Percentiles rank a stretch among this genome's conserved stretches.
These are phyloP conservation scores for Reticulascus tulasneorum DNA, from an alignment of 2,329 filamentous ascomycete genomes.

Conservation along the genomic window DNA sequence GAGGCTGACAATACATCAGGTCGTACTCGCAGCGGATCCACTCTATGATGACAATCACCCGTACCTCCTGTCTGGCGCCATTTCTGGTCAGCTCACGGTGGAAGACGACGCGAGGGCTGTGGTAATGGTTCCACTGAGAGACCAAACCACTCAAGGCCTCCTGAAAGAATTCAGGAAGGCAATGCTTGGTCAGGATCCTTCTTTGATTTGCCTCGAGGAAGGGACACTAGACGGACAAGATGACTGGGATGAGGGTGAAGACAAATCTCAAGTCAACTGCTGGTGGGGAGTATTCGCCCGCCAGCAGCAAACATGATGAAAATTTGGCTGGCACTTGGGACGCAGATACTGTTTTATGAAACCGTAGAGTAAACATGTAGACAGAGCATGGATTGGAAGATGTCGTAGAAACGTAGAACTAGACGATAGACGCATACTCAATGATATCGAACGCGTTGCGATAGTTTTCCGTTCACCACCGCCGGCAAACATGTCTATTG, in stretches of 20 bases:
- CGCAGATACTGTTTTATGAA: too few relatives aligned
- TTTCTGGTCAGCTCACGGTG: constrained; percentile 62
- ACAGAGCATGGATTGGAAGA: too few relatives aligned
- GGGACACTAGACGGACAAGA: constrained; percentile 64
- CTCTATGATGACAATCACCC: constrained; percentile 86
- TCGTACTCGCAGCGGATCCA: constrained; percentile 81
- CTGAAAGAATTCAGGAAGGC: constrained; percentile 56
- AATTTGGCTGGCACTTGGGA: too few relatives aligned
- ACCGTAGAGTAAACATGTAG: too few relatives aligned
- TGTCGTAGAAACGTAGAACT: too few relatives aligned
- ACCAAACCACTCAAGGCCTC: constrained; percentile 61
- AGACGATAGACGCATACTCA: too few relatives aligned
- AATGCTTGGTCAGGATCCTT: constrained; percentile 49
- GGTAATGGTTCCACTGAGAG: constrained; percentile 76
- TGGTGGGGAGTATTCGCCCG: constrained; percentile 63
- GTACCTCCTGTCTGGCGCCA: constrained; percentile 64
- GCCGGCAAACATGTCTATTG: too few relatives aligned
- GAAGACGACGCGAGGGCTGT: constrained; percentile 60
- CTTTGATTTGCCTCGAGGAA: constrained; percentile 52
- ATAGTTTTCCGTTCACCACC: too few relatives aligned
- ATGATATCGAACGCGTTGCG: too few relatives aligned
- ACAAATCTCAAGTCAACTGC: constrained; percentile 50
- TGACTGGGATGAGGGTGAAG: constrained; percentile 63
- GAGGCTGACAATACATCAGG: constrained; percentile 28
- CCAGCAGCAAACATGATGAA: not conserved